Conservation (phyloP, 2,329 filamentous ascomycete species). For the Arthrocladium fulminans region DNA sequence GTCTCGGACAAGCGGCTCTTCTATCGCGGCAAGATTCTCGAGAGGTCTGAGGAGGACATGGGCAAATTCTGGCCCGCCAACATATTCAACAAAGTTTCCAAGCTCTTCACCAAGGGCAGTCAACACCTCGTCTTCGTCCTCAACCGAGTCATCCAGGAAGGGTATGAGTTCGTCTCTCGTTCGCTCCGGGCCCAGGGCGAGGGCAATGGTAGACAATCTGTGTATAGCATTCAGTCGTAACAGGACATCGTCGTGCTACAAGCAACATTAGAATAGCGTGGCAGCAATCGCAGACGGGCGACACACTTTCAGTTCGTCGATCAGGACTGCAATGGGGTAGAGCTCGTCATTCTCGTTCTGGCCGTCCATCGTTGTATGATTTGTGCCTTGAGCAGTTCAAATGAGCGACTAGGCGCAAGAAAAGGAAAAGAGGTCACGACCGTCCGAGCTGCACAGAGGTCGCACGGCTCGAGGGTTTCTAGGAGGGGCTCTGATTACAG, state of each 20-base stretch:
- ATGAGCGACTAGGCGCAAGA: constrained; percentile 9
- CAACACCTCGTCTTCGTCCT: constrained; percentile 97
- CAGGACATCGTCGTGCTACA: constrained; percentile 93
- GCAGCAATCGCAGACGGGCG: constrained; percentile 16
- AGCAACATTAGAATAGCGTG: constrained; percentile 20
- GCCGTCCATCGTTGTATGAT: constrained; percentile 62
- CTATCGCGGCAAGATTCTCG: constrained; percentile 96
- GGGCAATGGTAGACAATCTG: constrained; percentile 93
- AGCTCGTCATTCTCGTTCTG: constrained; percentile 93
- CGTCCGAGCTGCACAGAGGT: background rate
- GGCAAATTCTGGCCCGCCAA: constrained; percentile 84
- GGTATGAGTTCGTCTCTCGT: constrained; percentile 98
- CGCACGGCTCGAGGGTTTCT: background rate
- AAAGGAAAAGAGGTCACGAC: constrained; percentile 9
- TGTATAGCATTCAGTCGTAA: constrained; percentile 97
- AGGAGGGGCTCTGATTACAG: background rate
- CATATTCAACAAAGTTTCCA: constrained; percentile 93
- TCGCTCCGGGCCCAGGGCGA: constrained; percentile 89
- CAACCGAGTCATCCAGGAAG: constrained; percentile 97
- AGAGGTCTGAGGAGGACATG: constrained; percentile 94
- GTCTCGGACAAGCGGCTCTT: constrained; percentile 93
- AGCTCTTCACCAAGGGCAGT: constrained; percentile 96
- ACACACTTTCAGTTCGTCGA: constrained; percentile 95
- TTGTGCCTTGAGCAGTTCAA: constrained; percentile 5
- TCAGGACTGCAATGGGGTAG: constrained; percentile 98